Evolutionary conservation across 345 rosid species (phyloP).

Genomic region (Laguncularia racemosa): DNA sequence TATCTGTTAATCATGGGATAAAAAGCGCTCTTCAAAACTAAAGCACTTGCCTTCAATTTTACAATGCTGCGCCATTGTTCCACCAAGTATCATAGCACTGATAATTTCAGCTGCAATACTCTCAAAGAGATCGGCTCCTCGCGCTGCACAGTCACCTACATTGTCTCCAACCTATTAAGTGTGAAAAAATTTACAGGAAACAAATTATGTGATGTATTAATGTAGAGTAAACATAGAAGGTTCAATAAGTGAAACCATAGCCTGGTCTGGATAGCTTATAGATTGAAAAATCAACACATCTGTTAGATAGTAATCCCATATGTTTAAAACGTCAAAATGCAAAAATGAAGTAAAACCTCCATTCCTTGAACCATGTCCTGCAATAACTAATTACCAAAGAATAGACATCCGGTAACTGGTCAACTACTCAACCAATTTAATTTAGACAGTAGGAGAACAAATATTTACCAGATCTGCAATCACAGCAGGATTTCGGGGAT

Average conservation of each 20-base stretch:
- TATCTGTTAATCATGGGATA: too few species aligned
- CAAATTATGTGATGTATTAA: conserved; percentile 4
- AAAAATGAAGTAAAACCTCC: too few species aligned
- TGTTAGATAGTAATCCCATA: too few species aligned
- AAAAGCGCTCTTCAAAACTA: neutral
- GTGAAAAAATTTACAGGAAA: neutral
- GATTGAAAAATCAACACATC: too few species aligned
- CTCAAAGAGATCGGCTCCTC: conserved; percentile 99
- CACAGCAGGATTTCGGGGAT: conserved; percentile 98
- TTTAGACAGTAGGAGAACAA: neutral
- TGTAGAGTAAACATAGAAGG: neutral
- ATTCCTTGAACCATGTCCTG: too few species aligned
- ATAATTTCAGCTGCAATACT: conserved; percentile 99
- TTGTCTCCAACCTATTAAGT: conserved; percentile 86
- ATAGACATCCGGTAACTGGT: too few species aligned
- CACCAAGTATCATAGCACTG: conserved; percentile 99
- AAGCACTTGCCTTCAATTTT: conserved; percentile 72
- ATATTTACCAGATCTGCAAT: conserved; percentile 90
- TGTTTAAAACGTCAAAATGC: too few species aligned
- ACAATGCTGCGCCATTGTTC: conserved; percentile 94
- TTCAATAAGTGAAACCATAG: too few species aligned
- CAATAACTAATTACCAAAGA: too few species aligned
- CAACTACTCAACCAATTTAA: too few species aligned
- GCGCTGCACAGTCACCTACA: conserved; percentile 99
- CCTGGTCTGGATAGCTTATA: too few species aligned